phyloP scores from a whole-genome alignment of 352 stramenopile genomes.

The Phytopythium vexans region DNA sequence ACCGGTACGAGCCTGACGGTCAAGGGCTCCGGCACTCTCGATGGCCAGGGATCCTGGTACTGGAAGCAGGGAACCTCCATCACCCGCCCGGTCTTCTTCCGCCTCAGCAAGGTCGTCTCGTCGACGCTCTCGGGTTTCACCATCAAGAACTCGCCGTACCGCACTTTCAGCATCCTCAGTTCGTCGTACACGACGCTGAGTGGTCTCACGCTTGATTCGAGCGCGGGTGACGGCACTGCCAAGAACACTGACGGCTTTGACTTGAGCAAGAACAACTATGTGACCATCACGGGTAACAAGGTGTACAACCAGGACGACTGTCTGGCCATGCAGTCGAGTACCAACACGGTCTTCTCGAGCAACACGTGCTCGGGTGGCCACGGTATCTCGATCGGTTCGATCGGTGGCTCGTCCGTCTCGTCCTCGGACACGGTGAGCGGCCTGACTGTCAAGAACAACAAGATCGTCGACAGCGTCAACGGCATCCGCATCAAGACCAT shows the following conservation, averaged over 20 bases:
- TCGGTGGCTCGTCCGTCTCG: conserved; percentile 14
- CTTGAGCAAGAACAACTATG: conserved; percentile 16
- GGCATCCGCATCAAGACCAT: conserved; percentile 27
- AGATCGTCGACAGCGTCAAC: conserved; percentile 19
- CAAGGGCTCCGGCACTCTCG: conserved; percentile 20
- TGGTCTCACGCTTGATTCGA: conserved; percentile 17
- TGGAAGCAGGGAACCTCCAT: conserved; percentile 31
- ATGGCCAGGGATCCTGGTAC: conserved; percentile 36
- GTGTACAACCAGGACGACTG: conserved; percentile 28
- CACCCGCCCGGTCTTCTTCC: conserved; percentile 31
- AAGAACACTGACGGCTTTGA: conserved; percentile 22
- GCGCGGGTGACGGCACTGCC: conserved; percentile 11
- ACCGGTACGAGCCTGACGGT: conserved; percentile 23
- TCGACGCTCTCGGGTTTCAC: conserved; percentile 27
- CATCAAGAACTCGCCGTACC: conserved; percentile 38
- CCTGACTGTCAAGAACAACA: conserved; percentile 27
- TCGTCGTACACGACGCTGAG: conserved; percentile 19
- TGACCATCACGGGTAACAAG: conserved; percentile 23
- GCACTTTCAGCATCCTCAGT: conserved; percentile 39
- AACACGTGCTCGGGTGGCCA: conserved; percentile 16
- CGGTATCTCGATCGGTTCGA: conserved; percentile 21
- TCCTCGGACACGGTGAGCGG: conserved; percentile 18
- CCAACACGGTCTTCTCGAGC: conserved; percentile 19
- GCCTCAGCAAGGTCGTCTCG: conserved; percentile 18
- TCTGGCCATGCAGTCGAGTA: conserved; percentile 26